A percentile compares a stretch with the other conserved stretches of the same genome.
Conservation (phyloP, 345 rosid genomes). For the Hypericum androsaemum region DNA sequence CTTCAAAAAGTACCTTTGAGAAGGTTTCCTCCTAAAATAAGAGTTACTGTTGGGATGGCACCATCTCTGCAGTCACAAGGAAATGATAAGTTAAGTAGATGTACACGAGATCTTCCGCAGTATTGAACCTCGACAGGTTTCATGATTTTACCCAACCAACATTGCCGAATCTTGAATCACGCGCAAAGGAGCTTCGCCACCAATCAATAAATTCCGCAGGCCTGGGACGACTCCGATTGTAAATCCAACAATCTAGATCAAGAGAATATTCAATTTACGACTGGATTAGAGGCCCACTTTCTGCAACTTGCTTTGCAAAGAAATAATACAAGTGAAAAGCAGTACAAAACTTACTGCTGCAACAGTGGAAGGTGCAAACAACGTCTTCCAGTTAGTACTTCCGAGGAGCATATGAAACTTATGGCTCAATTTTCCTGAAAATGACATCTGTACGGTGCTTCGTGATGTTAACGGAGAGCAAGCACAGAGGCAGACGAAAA, state of each 20-base stretch:
- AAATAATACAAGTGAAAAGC: conserved; percentile 4
- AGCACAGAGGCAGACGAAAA: too few relatives aligned
- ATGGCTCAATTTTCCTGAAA: conserved; percentile 20
- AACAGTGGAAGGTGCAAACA: conserved; percentile 52
- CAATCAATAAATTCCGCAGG: conserved; percentile 18
- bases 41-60: conserved; percentile 52
- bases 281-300: too few relatives aligned
- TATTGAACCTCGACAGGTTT: not conserved
- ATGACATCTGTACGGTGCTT: conserved; percentile 18
- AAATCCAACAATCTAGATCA: conserved; percentile 20
- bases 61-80: conserved; percentile 37
- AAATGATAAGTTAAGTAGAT: not conserved
- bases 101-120: too few relatives aligned
- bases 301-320: too few relatives aligned
- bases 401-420: conserved; percentile 11
- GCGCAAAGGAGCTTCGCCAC: conserved; percentile 24
- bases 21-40: conserved; percentile 61
- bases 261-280: not conserved
- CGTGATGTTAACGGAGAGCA: conserved; percentile 14
- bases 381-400: conserved; percentile 30
- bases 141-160: conserved; percentile 19
- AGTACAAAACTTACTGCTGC: conserved; percentile 30
- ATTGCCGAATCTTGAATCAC: conserved; percentile 19
- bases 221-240: conserved; percentile 12
- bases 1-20: conserved; percentile 35